phyloP scores from a whole-genome alignment of 257 asterid species.

The Solanum tarapatanum region DNA sequence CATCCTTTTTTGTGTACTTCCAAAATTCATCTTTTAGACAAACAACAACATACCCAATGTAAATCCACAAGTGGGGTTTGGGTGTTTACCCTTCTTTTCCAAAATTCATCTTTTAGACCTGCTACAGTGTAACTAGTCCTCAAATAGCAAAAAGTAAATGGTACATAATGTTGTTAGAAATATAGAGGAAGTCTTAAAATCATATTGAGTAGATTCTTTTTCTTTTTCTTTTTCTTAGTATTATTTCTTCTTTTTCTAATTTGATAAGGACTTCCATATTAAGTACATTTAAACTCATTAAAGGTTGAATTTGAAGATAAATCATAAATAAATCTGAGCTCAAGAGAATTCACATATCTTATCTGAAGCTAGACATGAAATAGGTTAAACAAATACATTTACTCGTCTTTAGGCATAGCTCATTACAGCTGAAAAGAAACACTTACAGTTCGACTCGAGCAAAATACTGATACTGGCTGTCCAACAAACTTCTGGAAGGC shows the following conservation, averaged over 20 bases:
- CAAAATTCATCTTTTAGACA: not conserved
- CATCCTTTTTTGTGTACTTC: not conserved
- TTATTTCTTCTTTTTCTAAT: not conserved
- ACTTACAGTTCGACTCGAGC: slow-evolving; percentile 94
- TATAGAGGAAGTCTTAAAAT: not conserved
- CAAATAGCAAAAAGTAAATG: not conserved
- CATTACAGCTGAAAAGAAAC: not conserved
- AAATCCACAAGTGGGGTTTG: not conserved
- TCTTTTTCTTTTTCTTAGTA: not conserved
- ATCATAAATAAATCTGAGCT: not conserved
- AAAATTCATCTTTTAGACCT: not conserved
- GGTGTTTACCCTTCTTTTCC: not conserved
- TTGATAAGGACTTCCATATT: not conserved
- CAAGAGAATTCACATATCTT: not conserved
- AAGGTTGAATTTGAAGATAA: not conserved
- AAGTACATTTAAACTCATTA: not conserved
- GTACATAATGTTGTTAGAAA: not conserved
- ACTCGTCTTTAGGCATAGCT: not conserved
- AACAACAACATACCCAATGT: not conserved
- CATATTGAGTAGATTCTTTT: not conserved
- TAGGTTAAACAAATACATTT: not conserved
- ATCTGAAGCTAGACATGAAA: not conserved
- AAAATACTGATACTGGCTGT: slow-evolving; percentile 66
- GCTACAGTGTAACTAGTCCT: not conserved
- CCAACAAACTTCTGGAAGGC: slow-evolving; percentile 75